Evolutionary conservation across 768 basidiomycete genomes (phyloP).

Genomic region (Lactifluus subvellereus): DNA sequence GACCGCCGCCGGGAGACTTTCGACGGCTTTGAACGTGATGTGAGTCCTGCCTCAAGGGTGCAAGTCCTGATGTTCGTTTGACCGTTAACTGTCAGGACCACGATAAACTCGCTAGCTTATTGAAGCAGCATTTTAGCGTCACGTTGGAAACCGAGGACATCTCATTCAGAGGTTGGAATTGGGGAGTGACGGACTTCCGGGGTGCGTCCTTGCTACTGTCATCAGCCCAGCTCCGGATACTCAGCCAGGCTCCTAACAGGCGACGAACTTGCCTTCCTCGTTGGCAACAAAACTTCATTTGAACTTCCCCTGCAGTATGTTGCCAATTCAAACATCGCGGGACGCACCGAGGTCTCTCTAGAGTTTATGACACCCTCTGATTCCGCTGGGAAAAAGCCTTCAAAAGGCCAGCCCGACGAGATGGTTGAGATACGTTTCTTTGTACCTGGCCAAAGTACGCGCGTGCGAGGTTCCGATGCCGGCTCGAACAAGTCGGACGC

Average conservation of each 20-base stretch:
- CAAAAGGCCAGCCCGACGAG: slow-evolving; percentile 58
- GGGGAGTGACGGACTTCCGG: slow-evolving; percentile 94
- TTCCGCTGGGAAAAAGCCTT: slow-evolving; percentile 38
- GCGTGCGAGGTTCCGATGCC: slow-evolving; percentile 55
- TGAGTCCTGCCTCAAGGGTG: slow-evolving; percentile 33
- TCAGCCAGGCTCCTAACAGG: slow-evolving; percentile 41
- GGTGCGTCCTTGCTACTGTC: slow-evolving; percentile 41
- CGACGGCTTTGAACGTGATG: slow-evolving; percentile 90
- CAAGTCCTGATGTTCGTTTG: slow-evolving; percentile 3
- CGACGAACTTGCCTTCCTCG: slow-evolving; percentile 84
- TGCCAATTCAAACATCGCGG: slow-evolving; percentile 96
- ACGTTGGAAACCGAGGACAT: slow-evolving; percentile 82
- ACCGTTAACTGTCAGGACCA: slow-evolving; percentile 57
- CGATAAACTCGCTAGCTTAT: slow-evolving; percentile 69
- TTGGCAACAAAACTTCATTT: slow-evolving; percentile 83
- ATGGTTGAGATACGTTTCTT: slow-evolving; percentile 96
- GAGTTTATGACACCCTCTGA: slow-evolving; percentile 68
- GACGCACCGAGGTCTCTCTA: slow-evolving; percentile 97
- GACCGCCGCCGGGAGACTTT: slow-evolving; percentile 78
- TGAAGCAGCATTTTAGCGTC: slow-evolving; percentile 85
- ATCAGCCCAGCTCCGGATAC: slow-evolving; percentile 1
- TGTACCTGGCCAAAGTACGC: slow-evolving; percentile 74
- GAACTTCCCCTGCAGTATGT: slow-evolving; percentile 83
- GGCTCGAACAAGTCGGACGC: slow-evolving; percentile 68
- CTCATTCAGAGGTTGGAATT: slow-evolving; percentile 95